These are phyloP conservation scores for Pythium graminicola DNA, from an alignment of 352 stramenopile species.

Conservation along the genomic window DNA sequence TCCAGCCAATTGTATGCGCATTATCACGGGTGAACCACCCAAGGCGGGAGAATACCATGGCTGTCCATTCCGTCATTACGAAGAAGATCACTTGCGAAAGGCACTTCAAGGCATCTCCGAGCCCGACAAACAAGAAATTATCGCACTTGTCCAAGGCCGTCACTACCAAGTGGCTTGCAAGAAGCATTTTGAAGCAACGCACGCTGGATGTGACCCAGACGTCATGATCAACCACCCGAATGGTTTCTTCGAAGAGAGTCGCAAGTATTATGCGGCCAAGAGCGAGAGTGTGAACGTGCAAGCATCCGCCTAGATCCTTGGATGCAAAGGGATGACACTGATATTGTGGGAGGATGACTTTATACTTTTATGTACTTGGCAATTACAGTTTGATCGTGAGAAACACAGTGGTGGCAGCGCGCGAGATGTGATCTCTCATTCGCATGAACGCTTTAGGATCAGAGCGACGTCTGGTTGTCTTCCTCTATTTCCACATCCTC, in stretches of 20 bases:
- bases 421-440: too few relatives aligned
- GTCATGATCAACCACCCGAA: conserved; percentile 99
- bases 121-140: conserved; percentile 90
- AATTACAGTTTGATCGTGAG: conserved; percentile 2
- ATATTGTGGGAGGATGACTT: conserved; percentile 1
- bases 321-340: too few relatives aligned
- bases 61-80: conserved; percentile 89
- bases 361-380: conserved; percentile 19
- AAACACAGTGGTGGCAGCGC: not conserved
- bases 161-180: conserved; percentile 98
- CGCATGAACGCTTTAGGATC: too few relatives aligned
- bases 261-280: conserved; percentile 89
- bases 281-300: conserved; percentile 56
- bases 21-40: conserved; percentile 40
- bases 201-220: conserved; percentile 77
- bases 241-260: conserved; percentile 95
- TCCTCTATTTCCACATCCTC: conserved; percentile 14
- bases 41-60: conserved; percentile 70
- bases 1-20: conserved; percentile 49
- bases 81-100: conserved; percentile 89
- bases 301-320: conserved; percentile 23
- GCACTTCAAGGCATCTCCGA: conserved; percentile 76
- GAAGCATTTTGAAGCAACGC: conserved; percentile 95
- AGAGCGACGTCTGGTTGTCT: conserved; percentile 18
- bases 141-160: conserved; percentile 85